Evolutionary conservation across 2,329 filamentous ascomycete species (phyloP).

Genomic region (Acephala macrosclerotiorum): DNA sequence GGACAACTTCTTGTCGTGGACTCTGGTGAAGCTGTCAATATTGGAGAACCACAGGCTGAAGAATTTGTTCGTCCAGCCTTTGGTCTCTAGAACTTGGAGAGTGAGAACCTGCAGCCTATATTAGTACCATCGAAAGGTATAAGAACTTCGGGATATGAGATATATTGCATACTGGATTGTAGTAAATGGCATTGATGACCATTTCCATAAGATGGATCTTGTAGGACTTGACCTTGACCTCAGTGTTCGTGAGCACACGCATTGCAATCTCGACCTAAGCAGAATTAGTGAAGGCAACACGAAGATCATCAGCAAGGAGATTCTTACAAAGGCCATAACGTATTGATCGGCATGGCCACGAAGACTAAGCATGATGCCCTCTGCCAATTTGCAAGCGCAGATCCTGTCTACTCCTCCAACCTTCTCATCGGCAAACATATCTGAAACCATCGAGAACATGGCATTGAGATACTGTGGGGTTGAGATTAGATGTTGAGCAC

Average conservation of each 20-base stretch:
- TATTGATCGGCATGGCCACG: slow-evolving; percentile 88
- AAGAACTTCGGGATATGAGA: neutral
- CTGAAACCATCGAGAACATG: slow-evolving; percentile 90
- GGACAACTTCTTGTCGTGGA: slow-evolving; percentile 98
- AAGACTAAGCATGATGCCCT: slow-evolving; percentile 96
- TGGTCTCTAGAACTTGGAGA: slow-evolving; percentile 86
- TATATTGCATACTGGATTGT: slow-evolving; percentile 72
- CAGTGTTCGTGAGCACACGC: slow-evolving; percentile 76
- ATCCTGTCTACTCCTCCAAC: slow-evolving; percentile 94
- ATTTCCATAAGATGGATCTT: slow-evolving; percentile 98
- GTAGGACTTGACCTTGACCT: slow-evolving; percentile 90
- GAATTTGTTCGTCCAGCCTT: slow-evolving; percentile 98
- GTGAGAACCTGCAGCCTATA: slow-evolving; percentile 61
- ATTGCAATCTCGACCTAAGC: slow-evolving; percentile 79
- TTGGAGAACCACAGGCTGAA: slow-evolving; percentile 98
- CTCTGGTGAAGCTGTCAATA: slow-evolving; percentile 90
- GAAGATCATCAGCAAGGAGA: neutral
- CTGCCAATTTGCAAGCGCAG: slow-evolving; percentile 95
- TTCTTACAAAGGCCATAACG: slow-evolving; percentile 74
- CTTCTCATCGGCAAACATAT: slow-evolving; percentile 92
- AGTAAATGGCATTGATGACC: slow-evolving; percentile 98
- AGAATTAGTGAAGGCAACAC: slow-evolving; percentile 23
- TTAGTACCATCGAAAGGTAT: neutral
- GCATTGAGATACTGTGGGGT: slow-evolving; percentile 88
- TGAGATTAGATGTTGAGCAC: slow-evolving; percentile 78